Evolutionary conservation across 2,329 filamentous ascomycete genomes (phyloP).

Genomic region (Phaeomoniella chlamydospora): DNA sequence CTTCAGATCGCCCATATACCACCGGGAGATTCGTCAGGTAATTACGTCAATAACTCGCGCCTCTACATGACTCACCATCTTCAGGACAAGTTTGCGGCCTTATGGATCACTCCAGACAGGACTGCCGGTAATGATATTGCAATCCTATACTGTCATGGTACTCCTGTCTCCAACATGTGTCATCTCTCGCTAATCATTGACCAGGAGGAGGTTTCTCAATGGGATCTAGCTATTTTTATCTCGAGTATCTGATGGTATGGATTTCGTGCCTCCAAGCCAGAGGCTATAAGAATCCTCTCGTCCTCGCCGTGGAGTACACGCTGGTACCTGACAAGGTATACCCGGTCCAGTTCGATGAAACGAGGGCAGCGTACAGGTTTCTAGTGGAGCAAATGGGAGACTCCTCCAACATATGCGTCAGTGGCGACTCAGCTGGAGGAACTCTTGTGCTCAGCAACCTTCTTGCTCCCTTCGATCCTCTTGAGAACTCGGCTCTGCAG

Average conservation of each 20-base stretch:
- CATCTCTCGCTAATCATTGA: conserved; percentile 4
- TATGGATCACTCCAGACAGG: not conserved
- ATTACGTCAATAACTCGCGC: conserved; percentile 8
- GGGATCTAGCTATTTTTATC: conserved; percentile 71
- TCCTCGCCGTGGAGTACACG: conserved; percentile 70
- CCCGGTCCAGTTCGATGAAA: conserved; percentile 59
- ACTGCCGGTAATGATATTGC: conserved; percentile 52
- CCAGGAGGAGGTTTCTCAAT: conserved; percentile 68
- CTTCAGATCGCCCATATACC: conserved; percentile 45
- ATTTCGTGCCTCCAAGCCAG: conserved; percentile 46
- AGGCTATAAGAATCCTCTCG: conserved; percentile 60
- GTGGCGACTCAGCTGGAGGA: conserved; percentile 68
- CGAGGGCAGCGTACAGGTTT: conserved; percentile 55
- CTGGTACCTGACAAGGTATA: conserved; percentile 61
- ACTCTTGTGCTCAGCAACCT: conserved; percentile 60
- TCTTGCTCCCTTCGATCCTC: conserved; percentile 24
- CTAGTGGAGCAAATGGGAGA: conserved; percentile 44
- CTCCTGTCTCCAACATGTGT: not conserved
- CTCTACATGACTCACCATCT: conserved; percentile 9
- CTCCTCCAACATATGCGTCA: conserved; percentile 51
- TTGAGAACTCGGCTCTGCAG: conserved; percentile 3
- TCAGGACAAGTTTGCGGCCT: not conserved
- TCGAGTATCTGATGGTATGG: conserved; percentile 69
- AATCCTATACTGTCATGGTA: conserved; percentile 70
- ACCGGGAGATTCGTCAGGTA: conserved; percentile 44